Percentiles rank a stretch among this genome's conserved stretches.
Evolutionary conservation across 2,329 filamentous ascomycete species (phyloP).

Genomic region (Calonectria pseudoturangicola): DNA sequence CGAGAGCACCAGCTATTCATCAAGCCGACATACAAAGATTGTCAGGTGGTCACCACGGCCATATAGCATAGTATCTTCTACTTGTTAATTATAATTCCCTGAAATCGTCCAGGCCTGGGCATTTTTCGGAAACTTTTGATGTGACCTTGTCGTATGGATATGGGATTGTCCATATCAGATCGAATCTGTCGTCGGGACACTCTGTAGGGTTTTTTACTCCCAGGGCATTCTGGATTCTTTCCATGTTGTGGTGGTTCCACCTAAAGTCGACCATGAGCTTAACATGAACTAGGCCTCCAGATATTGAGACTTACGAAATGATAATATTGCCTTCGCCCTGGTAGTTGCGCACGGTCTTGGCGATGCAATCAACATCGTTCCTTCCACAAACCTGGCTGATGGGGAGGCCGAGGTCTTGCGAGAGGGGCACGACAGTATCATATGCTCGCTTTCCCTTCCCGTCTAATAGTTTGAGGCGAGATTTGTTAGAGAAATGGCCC

Average conservation of each 20-base stretch:
- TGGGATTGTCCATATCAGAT: slow-evolving; percentile 17
- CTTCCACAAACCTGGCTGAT: slow-evolving; percentile 16
- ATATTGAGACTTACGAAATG: slow-evolving; percentile 1
- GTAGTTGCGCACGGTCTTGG: neutral
- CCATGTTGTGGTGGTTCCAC: slow-evolving; percentile 21
- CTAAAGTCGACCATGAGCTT: neutral
- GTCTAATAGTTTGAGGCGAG: neutral
- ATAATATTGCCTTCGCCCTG: slow-evolving; percentile 14
- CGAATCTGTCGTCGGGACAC: slow-evolving; percentile 13
- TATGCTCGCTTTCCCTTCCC: slow-evolving; percentile 13
- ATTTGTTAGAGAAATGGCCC: neutral
- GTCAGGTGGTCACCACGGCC: neutral
- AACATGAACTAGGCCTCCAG: too few relatives aligned
- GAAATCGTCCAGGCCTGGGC: slow-evolving; percentile 12
- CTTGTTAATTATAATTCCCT: neutral
- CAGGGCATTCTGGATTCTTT: slow-evolving; percentile 3
- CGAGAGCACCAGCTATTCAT: neutral
- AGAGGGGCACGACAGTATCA: slow-evolving; percentile 15
- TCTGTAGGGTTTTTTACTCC: neutral
- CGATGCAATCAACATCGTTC: slow-evolving; percentile 1
- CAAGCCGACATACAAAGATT: too few relatives aligned
- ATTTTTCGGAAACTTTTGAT: neutral
- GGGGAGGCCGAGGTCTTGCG: slow-evolving; percentile 2
- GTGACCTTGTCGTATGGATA: slow-evolving; percentile 13
- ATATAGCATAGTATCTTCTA: neutral